Evolutionary conservation across 305 asterid genomes (phyloP).

Genomic region (Withania somnifera): DNA sequence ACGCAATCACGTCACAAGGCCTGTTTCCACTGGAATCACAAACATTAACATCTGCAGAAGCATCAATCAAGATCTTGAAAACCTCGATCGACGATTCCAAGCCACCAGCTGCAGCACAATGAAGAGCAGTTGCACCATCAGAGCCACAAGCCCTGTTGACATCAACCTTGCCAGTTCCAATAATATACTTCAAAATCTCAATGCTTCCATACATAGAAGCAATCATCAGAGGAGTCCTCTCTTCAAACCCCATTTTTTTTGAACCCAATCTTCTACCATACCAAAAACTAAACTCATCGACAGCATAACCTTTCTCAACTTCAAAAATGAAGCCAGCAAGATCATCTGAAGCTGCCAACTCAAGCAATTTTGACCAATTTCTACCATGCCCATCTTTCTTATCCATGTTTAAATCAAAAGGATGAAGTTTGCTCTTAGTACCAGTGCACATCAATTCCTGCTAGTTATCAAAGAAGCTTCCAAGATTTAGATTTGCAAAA

Average conservation of each 20-base stretch:
- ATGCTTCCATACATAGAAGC: constrained; percentile 55
- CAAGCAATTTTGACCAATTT: constrained; percentile 44
- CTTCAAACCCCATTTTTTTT: constrained; percentile 54
- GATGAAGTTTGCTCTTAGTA: constrained; percentile 11
- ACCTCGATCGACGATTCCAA: constrained; percentile 35
- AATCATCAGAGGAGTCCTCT: constrained; percentile 57
- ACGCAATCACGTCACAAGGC: constrained; percentile 44
- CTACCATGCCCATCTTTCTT: constrained; percentile 12
- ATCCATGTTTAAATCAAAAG: constrained; percentile 41
- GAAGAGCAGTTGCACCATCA: constrained; percentile 69
- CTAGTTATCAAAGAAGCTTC: background rate
- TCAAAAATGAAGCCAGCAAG: constrained; percentile 23
- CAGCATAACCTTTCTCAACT: constrained; percentile 27
- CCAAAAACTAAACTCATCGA: constrained; percentile 32
- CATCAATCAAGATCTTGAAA: constrained; percentile 31
- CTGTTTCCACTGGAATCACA: constrained; percentile 39
- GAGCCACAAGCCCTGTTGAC: constrained; percentile 50
- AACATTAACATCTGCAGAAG: constrained; percentile 27
- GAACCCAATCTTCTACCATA: constrained; percentile 33
- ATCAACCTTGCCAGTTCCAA: constrained; percentile 37
- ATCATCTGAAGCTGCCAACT: constrained; percentile 30
- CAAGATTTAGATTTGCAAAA: background rate
- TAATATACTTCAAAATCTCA: constrained; percentile 33
- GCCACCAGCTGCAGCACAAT: constrained; percentile 65
- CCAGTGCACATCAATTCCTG: constrained; percentile 48